Evolutionary conservation across 805 yeast species (phyloP), one percentile per base, ranked within the genome.

Genomic region (Vanderwaltozyma tropicalis): DNA sequence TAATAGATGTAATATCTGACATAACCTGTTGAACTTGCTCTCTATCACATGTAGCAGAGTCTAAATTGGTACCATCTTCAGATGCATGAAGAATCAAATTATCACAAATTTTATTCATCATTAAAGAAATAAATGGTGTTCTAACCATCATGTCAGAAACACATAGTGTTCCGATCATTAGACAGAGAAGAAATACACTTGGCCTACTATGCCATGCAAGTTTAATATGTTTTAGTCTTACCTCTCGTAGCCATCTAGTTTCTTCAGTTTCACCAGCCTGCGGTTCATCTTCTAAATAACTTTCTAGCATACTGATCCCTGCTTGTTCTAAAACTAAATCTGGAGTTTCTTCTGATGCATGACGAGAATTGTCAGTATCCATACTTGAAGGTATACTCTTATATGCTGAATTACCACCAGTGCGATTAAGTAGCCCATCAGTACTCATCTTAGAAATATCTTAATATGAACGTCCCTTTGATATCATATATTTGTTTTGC

Each of bases 181-280:
- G 28, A 19, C 76, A 65, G 11, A 79, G 51, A 59, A 74, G 63
- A n/a, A 59, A 46, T 8, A 76, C 57, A 3, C 80, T 69, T 0
- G 88, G 88, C 31, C 80, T 62, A 21, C 62, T 62, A 38, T 69
- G 57, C 81, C 84, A 78, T 15, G 65, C 64, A 21, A 72, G 38
- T 3, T 61, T 41, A 41, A 60, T 52, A 49, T 74, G 73, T 27
- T 61, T 55, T 3, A 47, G 19, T 31, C 78, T 61, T 37, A 70
- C 71, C 42, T 76, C 78, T 13, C 71, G 49, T 13, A 73, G 51
- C 69, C 78, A 68, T 6, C 68, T 53, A 5, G 41, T 41, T 26
- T 45, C 45, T 4, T 38, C 35, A 20, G 39, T 18, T 33, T 39
- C 47, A 14, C 41, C 50, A 1, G 40, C 40, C 15, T 24, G 37